Evolutionary conservation across 768 basidiomycete genomes (phyloP), one percentile per base, ranked within the genome.

Genomic region (Termitomyces sp.): DNA sequence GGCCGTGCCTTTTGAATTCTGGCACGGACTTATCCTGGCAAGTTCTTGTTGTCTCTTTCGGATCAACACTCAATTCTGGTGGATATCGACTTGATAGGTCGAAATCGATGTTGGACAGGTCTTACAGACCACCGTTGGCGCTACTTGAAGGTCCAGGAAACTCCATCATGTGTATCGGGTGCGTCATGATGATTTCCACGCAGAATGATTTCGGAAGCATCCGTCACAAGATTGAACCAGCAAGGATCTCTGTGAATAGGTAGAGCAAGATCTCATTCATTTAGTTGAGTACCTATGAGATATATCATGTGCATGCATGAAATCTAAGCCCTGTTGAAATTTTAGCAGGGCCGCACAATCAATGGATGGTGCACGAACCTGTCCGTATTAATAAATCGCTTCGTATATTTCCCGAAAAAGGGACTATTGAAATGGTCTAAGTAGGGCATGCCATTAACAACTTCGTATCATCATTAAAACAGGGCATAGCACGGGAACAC

Each of bases 101-200:
- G 19, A 51, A 45, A 19, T 56, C 50, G 34, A 42, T 30, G 50
- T 58, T 19, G 19, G 50, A 7, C 2, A 15, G 51, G 28, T 53
- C 68, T 12, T 14, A 64, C 10, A 22, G 57, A 3, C 48, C 57
- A 1, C 17, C 55, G 32, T 11, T 56, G 35, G 28, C 21, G 24
- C 55, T 37, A 44, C 11, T 48, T 30, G 28, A 53, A 53, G 15
- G 42, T 19, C 3, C 21, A 0, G 17, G 10, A 26, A 24, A 47
- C 9, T 5, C 44, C 49, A 19, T 53, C 45, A 24, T 57, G 56
- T 11, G 52, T 44, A 28, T 9, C 1, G 11, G 22, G 26, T 24
- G 1, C 0, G 6, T 30, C 21, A 21, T 40, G 45, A 19, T 58
- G 45, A 43, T 41, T 47, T 28, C 52, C 52, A 34, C 46, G 21